Base-by-base conservation (phyloP, 371 early-diverging fungal species). In the Mortierella sp. region DNA sequence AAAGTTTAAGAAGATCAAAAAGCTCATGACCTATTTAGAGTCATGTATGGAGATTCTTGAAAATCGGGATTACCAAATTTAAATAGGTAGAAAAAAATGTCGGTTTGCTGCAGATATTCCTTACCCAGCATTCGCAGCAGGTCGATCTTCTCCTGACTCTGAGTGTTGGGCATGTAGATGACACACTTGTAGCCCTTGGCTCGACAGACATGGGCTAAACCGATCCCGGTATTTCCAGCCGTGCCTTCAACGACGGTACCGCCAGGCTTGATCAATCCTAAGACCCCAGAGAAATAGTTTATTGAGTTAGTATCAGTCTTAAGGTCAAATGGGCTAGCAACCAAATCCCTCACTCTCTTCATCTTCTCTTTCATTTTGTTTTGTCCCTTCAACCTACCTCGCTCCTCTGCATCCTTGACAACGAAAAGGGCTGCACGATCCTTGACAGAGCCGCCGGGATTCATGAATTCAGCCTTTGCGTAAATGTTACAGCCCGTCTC, bases 381-480 rank as follows among this genome's bases (percentile, higher is more conserved):
- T 37, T 9, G 3, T 9, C 37, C 37, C 37, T 1, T 37, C 44
- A 16, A 45, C 19, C 45, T 71, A 82, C 84, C 84, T 64, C 74
- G 85, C 68, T 94, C 91, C 79, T 98, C 98, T 45, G 98, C 97
- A 68, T 96, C 93, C 84, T 96, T 91, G 23, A 98, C 93, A 18
- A 98, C 94, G 77, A 84, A 96, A 47, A 96, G 85, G 1, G 98
- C 98, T 21, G 97, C 97, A 53, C 98, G 90, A 82, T 98, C 98
- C 84, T 98, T 98, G 80, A 98, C 98, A 7, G 94, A 93, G 21
- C 98, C 98, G 59, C 98, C 98, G n/a, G 98, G 97, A 81, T 98
- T 98, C 97, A 98, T 96, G 82, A 94, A 98, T 86, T 98, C 98
- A 56, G 97, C 97, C 83, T 98, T 98, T 64, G 91, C 98, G 29